Evolutionary conservation across 306 rosid genomes (phyloP).

Genomic region (Begonia masoniana): DNA sequence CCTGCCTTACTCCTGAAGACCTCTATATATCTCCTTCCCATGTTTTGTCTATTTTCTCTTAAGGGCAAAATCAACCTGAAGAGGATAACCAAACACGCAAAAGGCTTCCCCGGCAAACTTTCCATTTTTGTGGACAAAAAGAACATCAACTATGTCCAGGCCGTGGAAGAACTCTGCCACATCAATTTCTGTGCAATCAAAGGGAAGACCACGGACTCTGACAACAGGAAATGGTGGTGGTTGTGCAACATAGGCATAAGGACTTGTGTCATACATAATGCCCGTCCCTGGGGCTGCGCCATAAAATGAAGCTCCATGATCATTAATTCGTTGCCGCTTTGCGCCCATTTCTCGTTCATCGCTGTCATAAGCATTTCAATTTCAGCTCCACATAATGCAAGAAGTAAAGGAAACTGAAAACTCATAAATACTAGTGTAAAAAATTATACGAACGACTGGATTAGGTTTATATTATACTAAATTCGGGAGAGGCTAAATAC

Average conservation of each 20-base stretch:
- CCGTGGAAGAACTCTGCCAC: conserved; percentile 93
- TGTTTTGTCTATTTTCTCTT: conserved; percentile 78
- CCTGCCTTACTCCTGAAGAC: conserved; percentile 94
- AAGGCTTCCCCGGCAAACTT: conserved; percentile 86
- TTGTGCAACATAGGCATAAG: conserved; percentile 67
- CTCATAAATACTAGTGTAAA: conserved; percentile 22
- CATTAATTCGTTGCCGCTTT: conserved; percentile 75
- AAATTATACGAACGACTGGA: too few species aligned
- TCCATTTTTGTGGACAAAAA: conserved; percentile 67
- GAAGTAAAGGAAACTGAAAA: conserved; percentile 9
- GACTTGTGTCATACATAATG: conserved; percentile 63
- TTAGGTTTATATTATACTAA: too few species aligned
- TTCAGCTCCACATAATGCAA: conserved; percentile 14
- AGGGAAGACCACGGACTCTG: conserved; percentile 82
- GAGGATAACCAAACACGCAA: conserved; percentile 86
- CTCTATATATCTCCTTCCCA: conserved; percentile 88
- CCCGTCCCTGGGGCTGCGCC: conserved; percentile 66
- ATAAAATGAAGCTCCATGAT: conserved; percentile 71
- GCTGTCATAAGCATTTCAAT: conserved; percentile 45
- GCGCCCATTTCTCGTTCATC: conserved; percentile 94
- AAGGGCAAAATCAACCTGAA: conserved; percentile 91
- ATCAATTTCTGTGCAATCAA: conserved; percentile 77
- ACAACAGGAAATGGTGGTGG: conserved; percentile 89
- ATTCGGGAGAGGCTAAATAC: too few species aligned
- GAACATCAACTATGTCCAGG: conserved; percentile 80